These are phyloP conservation scores for Cinnamomum chago DNA, from an alignment of 164 flowering plant genomes.

Conservation along the genomic window DNA sequence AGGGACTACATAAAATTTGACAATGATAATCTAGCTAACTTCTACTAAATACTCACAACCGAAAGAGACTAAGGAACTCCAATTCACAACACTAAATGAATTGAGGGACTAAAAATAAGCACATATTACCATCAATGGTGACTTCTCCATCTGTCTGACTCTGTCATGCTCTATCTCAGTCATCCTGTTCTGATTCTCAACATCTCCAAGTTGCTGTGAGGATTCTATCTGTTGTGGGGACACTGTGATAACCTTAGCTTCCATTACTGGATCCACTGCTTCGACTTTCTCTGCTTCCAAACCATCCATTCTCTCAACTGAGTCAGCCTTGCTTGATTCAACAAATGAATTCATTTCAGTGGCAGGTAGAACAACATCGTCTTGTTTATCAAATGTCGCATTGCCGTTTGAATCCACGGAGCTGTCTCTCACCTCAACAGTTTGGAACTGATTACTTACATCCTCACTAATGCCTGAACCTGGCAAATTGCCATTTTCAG, in stretches of 20 bases:
- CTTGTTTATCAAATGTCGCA: conserved; percentile 12
- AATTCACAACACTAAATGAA: not conserved
- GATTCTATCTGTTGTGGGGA: conserved; percentile 13
- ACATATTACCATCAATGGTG: conserved; percentile 21
- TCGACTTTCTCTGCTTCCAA: conserved; percentile 15
- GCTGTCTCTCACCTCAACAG: not conserved
- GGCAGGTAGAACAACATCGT: conserved; percentile 4
- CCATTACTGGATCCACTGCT: conserved; percentile 11
- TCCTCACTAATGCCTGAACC: not conserved
- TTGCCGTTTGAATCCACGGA: conserved; percentile 5
- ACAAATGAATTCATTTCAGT: conserved; percentile 1
- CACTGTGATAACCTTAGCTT: conserved; percentile 18
- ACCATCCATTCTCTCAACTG: conserved; percentile 5
- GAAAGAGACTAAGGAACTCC: no score
- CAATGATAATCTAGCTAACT: not conserved
- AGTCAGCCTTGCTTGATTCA: conserved; percentile 11
- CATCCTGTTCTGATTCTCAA: conserved; percentile 8
- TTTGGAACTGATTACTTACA: not conserved
- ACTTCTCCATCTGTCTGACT: conserved; percentile 15
- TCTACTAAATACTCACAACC: no score
- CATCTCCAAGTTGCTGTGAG: conserved; percentile 16
- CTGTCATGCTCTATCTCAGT: conserved; percentile 8
- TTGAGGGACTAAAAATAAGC: not conserved
- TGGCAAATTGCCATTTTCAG: conserved; percentile 5
- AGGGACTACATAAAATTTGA: not conserved